Conservation (phyloP, 1,139 yeast genomes). For the Yamadazyma mexicana region DNA sequence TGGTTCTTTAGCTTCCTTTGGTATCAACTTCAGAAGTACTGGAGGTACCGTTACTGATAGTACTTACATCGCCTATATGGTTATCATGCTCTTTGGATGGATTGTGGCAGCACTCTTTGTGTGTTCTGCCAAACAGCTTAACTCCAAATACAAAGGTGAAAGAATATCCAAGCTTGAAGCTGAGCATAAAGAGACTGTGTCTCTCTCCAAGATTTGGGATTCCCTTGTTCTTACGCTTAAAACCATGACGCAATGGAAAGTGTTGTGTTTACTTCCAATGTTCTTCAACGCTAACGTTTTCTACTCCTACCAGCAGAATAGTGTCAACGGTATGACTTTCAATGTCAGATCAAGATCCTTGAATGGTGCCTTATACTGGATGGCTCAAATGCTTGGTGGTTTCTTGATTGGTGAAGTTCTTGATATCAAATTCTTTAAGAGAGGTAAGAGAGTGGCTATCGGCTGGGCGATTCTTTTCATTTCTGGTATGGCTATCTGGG, state of each 20-base stretch:
- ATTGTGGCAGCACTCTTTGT: conserved; percentile 13
- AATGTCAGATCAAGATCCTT: conserved; percentile 60
- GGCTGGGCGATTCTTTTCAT: conserved; percentile 47
- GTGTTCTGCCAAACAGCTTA: conserved; percentile 2
- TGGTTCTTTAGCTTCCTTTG: conserved; percentile 58
- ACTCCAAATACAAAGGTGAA: conserved; percentile 47
- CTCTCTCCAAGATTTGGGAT: conserved; percentile 9
- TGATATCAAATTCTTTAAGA: conserved; percentile 41
- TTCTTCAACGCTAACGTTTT: conserved; percentile 66
- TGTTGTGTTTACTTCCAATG: conserved; percentile 55
- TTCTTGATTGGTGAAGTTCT: conserved; percentile 46
- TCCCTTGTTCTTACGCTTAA: conserved; percentile 38
- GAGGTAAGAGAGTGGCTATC: conserved; percentile 47
- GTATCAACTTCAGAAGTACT: conserved; percentile 41
- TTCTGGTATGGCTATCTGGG: conserved; percentile 54
- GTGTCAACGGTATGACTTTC: conserved; percentile 56
- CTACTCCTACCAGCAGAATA: conserved; percentile 63
- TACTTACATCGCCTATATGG: conserved; percentile 58
- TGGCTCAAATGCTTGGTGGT: conserved; percentile 61
- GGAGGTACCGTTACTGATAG: conserved; percentile 47
- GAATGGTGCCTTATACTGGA: conserved; percentile 61
- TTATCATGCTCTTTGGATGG: conserved; percentile 51
- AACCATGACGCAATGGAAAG: conserved; percentile 40
- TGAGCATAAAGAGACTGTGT: conserved; percentile 49
- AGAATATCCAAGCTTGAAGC: conserved; percentile 42